Conservation (phyloP, 805 yeast species). For the Metschnikowia cubensis region DNA sequence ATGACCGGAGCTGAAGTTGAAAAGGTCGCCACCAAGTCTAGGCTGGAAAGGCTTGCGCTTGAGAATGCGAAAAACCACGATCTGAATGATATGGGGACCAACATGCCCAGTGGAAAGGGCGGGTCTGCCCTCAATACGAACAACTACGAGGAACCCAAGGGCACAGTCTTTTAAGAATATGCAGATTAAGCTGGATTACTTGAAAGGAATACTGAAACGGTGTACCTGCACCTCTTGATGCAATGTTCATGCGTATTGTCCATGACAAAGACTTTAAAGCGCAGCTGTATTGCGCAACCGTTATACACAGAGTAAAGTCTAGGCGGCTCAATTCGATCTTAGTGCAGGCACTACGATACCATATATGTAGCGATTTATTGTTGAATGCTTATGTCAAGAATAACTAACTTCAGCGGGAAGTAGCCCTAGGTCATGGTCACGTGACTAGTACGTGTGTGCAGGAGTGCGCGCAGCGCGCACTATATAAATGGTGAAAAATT, state of each 20-base stretch:
- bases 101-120: constrained; percentile 21
- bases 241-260: neutral
- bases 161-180: constrained; percentile 25
- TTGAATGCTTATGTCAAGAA: neutral
- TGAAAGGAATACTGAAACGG: neutral
- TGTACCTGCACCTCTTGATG: neutral
- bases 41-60: constrained; percentile 21
- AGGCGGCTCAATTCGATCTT: neutral
- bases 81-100: constrained; percentile 16
- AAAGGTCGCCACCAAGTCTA: constrained; percentile 35
- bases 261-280: neutral
- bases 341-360: constrained; percentile 4
- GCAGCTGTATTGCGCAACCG: neutral
- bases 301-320: neutral
- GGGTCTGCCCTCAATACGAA: constrained; percentile 28
- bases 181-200: neutral
- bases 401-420: neutral
- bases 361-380: neutral
- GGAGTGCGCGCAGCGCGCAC: neutral
- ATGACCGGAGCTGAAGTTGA: constrained; percentile 53
- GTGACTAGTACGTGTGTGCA: neutral
- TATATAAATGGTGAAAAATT: constrained; percentile 5
- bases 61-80: constrained; percentile 7
- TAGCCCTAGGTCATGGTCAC: neutral
- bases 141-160: constrained; percentile 31